Percentiles rank a stretch among this genome's conserved stretches.
These are phyloP conservation scores for Cutaneotrichosporon spelunceum DNA, from an alignment of 1,284 basidiomycete species.

Conservation along the genomic window DNA sequence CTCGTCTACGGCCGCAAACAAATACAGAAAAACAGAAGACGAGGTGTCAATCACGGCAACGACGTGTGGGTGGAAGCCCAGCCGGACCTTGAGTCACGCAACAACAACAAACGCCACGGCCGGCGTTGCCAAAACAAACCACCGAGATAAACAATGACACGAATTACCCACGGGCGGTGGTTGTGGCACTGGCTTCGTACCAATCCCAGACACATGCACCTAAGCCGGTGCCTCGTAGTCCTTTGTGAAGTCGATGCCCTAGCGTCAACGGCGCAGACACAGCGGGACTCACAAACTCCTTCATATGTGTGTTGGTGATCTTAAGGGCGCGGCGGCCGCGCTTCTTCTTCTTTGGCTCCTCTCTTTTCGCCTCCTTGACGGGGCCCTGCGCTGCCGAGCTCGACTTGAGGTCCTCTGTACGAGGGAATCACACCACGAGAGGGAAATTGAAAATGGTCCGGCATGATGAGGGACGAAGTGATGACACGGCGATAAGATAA, in stretches of 20 bases:
- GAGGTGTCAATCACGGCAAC: no score
- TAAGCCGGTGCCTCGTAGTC: slow-evolving; percentile 43
- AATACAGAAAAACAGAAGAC: not conserved
- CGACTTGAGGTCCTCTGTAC: slow-evolving; percentile 41
- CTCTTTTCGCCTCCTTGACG: slow-evolving; percentile 33
- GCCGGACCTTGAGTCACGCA: no score
- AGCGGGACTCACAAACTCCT: slow-evolving; percentile 37
- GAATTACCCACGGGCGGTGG: not conserved
- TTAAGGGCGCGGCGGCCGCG: slow-evolving; percentile 37
- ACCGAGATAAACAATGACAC: slow-evolving; percentile 12
- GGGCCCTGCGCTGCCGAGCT: slow-evolving; percentile 32
- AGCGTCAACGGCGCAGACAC: not conserved
- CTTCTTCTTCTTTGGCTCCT: slow-evolving; percentile 44
- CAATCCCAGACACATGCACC: not conserved
- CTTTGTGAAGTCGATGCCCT: slow-evolving; percentile 52
- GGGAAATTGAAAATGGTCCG: not conserved
- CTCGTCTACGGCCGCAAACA: not conserved
- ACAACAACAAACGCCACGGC: slow-evolving; percentile 7
- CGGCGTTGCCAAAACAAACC: slow-evolving; percentile 9
- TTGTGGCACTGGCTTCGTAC: not conserved
- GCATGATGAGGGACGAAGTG: not conserved
- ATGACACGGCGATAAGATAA: not conserved
- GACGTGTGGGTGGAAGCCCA: no score
- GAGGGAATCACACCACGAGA: not conserved
- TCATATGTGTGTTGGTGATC: slow-evolving; percentile 52